A percentile compares a stretch with the other conserved stretches of the same genome.
Evolutionary conservation across 495 filamentous ascomycete genomes (phyloP).

Genomic region (Venustampulla echinocandica): DNA sequence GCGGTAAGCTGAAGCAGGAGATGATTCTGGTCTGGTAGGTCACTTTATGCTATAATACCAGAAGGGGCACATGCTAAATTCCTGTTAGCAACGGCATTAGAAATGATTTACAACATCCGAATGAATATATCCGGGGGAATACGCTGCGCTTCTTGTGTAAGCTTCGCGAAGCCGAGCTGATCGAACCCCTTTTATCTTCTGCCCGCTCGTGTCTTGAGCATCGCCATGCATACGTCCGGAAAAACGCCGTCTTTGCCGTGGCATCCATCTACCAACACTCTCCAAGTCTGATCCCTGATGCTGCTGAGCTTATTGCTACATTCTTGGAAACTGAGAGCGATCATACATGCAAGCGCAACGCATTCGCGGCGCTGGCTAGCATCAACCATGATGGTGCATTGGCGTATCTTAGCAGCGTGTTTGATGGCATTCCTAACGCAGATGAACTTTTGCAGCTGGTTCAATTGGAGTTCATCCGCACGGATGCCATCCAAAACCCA

Average conservation of each 20-base stretch:
- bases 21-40: constrained; percentile 97
- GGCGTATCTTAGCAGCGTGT: constrained; percentile 81
- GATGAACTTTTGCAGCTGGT: constrained; percentile 91
- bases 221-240: constrained; percentile 93
- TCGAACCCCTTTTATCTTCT: constrained; percentile 90
- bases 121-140: constrained; percentile 96
- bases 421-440: constrained; percentile 88
- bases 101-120: constrained; percentile 93
- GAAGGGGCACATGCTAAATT: background rate
- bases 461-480: constrained; percentile 92
- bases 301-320: constrained; percentile 79
- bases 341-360: constrained; percentile 95
- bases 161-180: constrained; percentile 87
- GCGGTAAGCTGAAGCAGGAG: constrained; percentile 95
- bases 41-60: background rate
- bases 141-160: constrained; percentile 96
- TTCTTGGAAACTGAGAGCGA: constrained; percentile 92
- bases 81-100: constrained; percentile 85
- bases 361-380: constrained; percentile 80
- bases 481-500: constrained; percentile 90
- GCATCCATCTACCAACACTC: constrained; percentile 89
- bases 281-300: constrained; percentile 88
- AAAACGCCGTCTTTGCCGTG: constrained; percentile 93
- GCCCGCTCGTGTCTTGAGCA: constrained; percentile 88
- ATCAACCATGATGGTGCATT: constrained; percentile 92